Evolutionary conservation across 2,329 filamentous ascomycete genomes (phyloP), one percentile per base, ranked within the genome.

Genomic region (Chrysoporthe puriensis): DNA sequence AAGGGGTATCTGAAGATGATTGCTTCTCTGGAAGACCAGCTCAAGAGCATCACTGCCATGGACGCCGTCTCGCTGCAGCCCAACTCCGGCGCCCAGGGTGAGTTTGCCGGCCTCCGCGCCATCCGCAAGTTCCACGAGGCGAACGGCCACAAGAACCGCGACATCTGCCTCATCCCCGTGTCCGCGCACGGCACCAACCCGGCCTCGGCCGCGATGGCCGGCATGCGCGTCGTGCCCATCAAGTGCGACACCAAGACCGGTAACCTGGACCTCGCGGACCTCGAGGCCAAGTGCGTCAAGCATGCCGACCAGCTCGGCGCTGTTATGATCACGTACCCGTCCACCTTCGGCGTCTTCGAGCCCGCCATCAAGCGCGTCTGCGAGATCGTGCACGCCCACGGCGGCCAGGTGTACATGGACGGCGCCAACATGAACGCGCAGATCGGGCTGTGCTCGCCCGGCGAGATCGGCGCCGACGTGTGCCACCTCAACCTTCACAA

Each of bases 351-450:
- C 77, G 93, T 98, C 42, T 98, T 97, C 76, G 95, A 98, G 83
- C 94, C 94, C 2, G 86, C 90, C 71, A 88, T 97, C 77, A 96
- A 94, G 82, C 88, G 91, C 76, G 94, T 90, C 18, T 97, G 94
- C 79, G 83, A 93, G 66, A 83, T 96, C 42, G 93, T 98, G 21
- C 95, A 98, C 81, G 80, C 91, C 71, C 84, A 96, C 76, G 95
- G 95, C 63, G 95, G 95, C 11, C 93, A 96, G 76, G 95, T 98
- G 18, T 98, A 97, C 84, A 97, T 98, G 95, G 95, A 98, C 77
- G 95, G 95, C 60, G 95, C 95, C 72, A 98, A 98, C 83, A 96
- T 97, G 93, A 98, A 97, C 77, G 95, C 95, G 21, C 95, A 98
- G 80, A 97, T 98, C 71, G 95, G 95, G 14, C 86, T 98, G 13